phyloP scores from a whole-genome alignment of 345 rosid species.

The Aquilaria yunnanensis region DNA sequence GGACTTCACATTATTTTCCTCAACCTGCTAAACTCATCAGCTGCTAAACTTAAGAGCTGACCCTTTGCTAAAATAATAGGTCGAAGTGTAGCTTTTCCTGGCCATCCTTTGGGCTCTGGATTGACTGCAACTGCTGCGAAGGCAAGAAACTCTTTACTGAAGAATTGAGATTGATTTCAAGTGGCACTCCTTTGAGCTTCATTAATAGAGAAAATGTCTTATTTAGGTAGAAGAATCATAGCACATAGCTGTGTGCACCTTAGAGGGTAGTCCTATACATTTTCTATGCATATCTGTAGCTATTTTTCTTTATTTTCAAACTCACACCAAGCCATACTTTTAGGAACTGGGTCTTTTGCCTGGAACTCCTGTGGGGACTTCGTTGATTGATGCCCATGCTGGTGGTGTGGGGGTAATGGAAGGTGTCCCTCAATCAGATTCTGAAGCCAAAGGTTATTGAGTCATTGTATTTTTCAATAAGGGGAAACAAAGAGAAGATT shows the following conservation, averaged over 20 bases:
- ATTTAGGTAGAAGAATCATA: slow-evolving; percentile 23
- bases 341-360: slow-evolving; percentile 78
- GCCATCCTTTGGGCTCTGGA: slow-evolving; percentile 92
- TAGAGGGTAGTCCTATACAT: slow-evolving; percentile 15
- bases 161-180: slow-evolving; percentile 35
- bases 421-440: slow-evolving; percentile 43
- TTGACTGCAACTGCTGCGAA: slow-evolving; percentile 83
- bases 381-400: slow-evolving; percentile 97
- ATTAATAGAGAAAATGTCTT: slow-evolving; percentile 23
- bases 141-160: slow-evolving; percentile 59
- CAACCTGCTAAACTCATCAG: no score
- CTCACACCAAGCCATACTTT: slow-evolving; percentile 12
- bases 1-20: no score
- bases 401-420: slow-evolving; percentile 98
- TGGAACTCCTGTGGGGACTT: slow-evolving; percentile 88
- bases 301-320: slow-evolving; percentile 9
- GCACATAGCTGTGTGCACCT: slow-evolving; percentile 18
- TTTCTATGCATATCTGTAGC: slow-evolving; percentile 2
- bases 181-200: slow-evolving; percentile 38
- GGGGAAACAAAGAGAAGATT: no score
- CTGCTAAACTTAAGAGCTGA: neutral
- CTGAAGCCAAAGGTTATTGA: slow-evolving; percentile 45
- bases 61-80: slow-evolving; percentile 38
- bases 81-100: slow-evolving; percentile 96
- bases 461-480: neutral